Evolutionary conservation across 1,139 yeast species (phyloP).

Genomic region (Candida dubliniensis): DNA sequence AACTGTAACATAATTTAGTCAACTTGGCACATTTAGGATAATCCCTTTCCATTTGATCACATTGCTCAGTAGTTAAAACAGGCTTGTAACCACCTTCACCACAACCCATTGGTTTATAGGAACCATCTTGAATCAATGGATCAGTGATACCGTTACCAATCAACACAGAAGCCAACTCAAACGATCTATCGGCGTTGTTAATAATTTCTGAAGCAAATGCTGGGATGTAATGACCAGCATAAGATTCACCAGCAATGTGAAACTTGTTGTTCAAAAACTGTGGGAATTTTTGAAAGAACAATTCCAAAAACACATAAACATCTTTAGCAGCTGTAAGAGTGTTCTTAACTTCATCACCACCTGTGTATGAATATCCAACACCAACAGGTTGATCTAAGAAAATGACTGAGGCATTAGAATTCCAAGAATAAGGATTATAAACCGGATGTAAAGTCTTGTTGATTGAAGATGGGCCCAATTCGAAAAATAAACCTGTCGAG

Average conservation of each 20-base stretch:
- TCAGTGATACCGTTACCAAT: constrained; percentile 88
- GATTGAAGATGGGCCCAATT: constrained; percentile 83
- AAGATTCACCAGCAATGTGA: constrained; percentile 87
- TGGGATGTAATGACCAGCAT: constrained; percentile 88
- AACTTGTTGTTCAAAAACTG: constrained; percentile 57
- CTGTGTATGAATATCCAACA: constrained; percentile 78
- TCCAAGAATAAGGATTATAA: constrained; percentile 82
- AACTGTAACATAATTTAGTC: constrained; percentile 75
- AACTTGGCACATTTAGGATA: constrained; percentile 80
- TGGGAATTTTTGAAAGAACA: constrained; percentile 75
- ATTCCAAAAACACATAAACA: constrained; percentile 73
- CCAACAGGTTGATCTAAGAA: constrained; percentile 95
- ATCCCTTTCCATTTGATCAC: constrained; percentile 51
- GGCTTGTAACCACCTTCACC: constrained; percentile 77
- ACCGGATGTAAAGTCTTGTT: constrained; percentile 66
- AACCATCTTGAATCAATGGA: constrained; percentile 64
- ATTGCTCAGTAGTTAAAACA: constrained; percentile 59
- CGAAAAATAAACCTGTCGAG: constrained; percentile 86
- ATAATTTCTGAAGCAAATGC: constrained; percentile 73
- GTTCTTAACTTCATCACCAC: constrained; percentile 51
- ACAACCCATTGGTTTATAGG: constrained; percentile 82
- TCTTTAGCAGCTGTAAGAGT: constrained; percentile 78
- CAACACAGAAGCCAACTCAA: constrained; percentile 67
- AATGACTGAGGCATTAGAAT: constrained; percentile 83
- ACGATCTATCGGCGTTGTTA: constrained; percentile 61